Conservation (phyloP, 2,329 filamentous ascomycete genomes). For the Pyrenophora tritici-repentis region DNA sequence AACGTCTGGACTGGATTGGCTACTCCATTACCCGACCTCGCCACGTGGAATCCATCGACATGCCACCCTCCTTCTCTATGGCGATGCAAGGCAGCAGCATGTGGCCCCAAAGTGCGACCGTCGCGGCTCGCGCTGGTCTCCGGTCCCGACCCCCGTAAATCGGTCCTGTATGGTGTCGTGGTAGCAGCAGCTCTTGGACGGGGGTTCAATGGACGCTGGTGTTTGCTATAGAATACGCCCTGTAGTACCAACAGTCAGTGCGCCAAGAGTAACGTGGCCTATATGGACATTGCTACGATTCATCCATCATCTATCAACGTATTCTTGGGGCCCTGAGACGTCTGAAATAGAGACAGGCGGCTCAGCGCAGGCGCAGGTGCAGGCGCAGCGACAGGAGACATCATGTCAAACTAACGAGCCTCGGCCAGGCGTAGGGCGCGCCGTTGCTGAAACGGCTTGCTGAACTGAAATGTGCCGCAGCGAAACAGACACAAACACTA, state of each 20-base stretch:
- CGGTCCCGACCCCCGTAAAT: not conserved
- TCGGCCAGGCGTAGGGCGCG: slow-evolving; percentile 25
- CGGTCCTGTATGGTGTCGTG: slow-evolving; percentile 6
- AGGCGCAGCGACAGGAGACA: slow-evolving; percentile 23
- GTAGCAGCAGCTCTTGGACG: not conserved
- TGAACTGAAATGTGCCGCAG: slow-evolving; percentile 1
- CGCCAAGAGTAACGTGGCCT: no score
- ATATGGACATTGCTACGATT: not conserved
- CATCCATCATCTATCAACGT: not conserved
- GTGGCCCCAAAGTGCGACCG: not conserved
- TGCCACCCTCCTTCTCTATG: slow-evolving; percentile 7
- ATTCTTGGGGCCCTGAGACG: not conserved
- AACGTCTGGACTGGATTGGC: no score
- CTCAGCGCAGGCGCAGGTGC: slow-evolving; percentile 28
- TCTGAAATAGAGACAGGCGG: slow-evolving; percentile 2
- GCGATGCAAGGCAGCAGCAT: not conserved
- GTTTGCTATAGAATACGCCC: no score
- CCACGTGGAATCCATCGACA: slow-evolving; percentile 1
- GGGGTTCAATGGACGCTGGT: not conserved
- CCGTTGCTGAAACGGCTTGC: slow-evolving; percentile 8
- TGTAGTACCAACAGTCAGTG: no score
- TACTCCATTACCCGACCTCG: not conserved
- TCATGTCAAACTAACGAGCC: slow-evolving; percentile 14
- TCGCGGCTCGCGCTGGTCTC: not conserved
- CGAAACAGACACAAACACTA: slow-evolving; percentile 1